Base-by-base conservation (phyloP, 2,329 filamentous ascomycete genomes). In the Colletotrichum cordylinicola region DNA sequence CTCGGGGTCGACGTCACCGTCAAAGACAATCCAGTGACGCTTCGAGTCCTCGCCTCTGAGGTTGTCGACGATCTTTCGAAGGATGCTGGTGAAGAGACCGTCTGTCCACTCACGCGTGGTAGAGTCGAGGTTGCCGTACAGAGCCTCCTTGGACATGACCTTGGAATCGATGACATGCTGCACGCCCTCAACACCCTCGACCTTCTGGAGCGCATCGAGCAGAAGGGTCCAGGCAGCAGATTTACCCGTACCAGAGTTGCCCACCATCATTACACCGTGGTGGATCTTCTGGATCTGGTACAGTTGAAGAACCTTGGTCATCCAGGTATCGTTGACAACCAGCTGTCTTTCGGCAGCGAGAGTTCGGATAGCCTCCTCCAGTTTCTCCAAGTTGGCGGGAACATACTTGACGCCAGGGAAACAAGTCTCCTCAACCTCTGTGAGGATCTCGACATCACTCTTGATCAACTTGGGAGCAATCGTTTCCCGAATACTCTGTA, bases 181-280 rank as follows among this genome's bases (percentile, higher is more conserved):
- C 61, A 99, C 95, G 37, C 98, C 97, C 84, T 99, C 98, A 8
- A 98, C 90, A 29, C 94, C 93, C 83, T 99, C 97, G 16, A 98
- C 95, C 80, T 94, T 93, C 81, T 98, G 96, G 74, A 99, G 87
- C 18, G 98, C 97, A 81, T 98, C 94, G 24, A 99, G 90, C 67
- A 99, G 89, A 56, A 98, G 92, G 81, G 95, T 96, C 97, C 98
- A 99, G 7, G 97, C 95, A 2, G 94, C 93, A 55, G 97, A 98
- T 87, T 99, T 99, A 82, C 98, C 98, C 61, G 96, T 94, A n/a
- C 98, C 97, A 35, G 98, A 98, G 82, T 95, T 96, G 78, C 97
- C 97, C 12, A 99, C 97, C 97, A 99, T 98, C 98, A 99, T 99
- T 33, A 99, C 97, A 93, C 97, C 97, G 80, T 99, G 97, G 82